Evolutionary conservation across 2,329 filamentous ascomycete genomes (phyloP).

Genomic region (Colletotrichum lindemuthianum): DNA sequence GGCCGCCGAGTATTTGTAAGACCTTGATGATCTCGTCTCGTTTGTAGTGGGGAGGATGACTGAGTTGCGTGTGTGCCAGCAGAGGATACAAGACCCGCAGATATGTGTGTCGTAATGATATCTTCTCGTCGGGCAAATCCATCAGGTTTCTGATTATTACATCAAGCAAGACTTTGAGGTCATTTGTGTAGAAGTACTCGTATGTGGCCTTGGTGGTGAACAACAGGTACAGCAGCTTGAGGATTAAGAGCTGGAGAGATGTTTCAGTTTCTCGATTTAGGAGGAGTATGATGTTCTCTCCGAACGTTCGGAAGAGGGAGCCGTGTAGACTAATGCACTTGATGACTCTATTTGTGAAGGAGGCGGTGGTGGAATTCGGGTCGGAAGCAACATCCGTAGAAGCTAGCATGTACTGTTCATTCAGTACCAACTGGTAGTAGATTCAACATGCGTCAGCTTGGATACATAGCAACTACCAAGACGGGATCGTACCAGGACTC

Average conservation of each 20-base stretch:
- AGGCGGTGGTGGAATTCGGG: conserved; percentile 52
- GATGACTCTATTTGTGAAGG: conserved; percentile 90
- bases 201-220: conserved; percentile 93
- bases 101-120: conserved; percentile 88
- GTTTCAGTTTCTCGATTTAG: conserved; percentile 96
- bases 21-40: conserved; percentile 83
- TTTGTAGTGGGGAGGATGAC: conserved; percentile 90
- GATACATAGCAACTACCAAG: too few relatives aligned
- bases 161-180: conserved; percentile 91
- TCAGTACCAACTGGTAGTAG: conserved; percentile 81
- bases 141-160: conserved; percentile 97
- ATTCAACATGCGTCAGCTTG: background rate
- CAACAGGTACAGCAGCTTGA: conserved; percentile 93
- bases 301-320: conserved; percentile 88
- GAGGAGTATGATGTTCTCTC: conserved; percentile 95
- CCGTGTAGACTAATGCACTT: conserved; percentile 88
- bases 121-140: conserved; percentile 87
- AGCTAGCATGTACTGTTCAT: conserved; percentile 97
- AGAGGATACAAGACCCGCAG: conserved; percentile 91
- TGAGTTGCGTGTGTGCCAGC: conserved; percentile 90
- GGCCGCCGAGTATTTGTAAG: conserved; percentile 75
- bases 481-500: conserved; percentile 76
- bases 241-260: conserved; percentile 91
- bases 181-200: conserved; percentile 99
- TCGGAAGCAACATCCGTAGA: conserved; percentile 63